Percentiles rank a stretch among this genome's conserved stretches.
Evolutionary conservation across 352 stramenopile species (phyloP).

Genomic region (Pythium aristosporum): DNA sequence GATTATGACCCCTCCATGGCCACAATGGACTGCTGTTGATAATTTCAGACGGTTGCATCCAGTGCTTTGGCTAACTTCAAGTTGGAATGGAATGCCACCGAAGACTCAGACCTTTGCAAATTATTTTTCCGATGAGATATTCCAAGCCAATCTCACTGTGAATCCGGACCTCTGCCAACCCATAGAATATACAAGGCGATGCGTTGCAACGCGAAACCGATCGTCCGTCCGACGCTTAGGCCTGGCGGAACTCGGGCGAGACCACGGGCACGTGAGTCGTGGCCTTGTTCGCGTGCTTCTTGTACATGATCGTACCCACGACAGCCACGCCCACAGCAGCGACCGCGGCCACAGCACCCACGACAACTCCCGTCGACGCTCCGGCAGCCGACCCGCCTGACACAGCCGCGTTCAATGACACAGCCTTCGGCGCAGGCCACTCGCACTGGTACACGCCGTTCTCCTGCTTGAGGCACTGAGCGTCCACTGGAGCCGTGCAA

Average conservation of each 20-base stretch:
- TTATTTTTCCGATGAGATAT: too few species aligned
- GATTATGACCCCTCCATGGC: too few species aligned
- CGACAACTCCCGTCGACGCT: constrained; percentile 1
- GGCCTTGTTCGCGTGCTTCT: constrained; percentile 2
- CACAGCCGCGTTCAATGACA: background rate
- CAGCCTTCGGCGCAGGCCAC: background rate
- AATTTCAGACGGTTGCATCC: too few species aligned
- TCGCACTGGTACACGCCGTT: constrained; percentile 12
- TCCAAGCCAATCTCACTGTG: too few species aligned
- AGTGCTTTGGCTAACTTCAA: too few species aligned
- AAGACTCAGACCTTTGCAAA: too few species aligned
- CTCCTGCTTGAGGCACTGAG: background rate
- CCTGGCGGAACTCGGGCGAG: constrained; percentile 8
- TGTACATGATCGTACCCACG: constrained; percentile 15
- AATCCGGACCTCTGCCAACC: too few species aligned
- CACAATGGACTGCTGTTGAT: too few species aligned
- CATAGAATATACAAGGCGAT: background rate
- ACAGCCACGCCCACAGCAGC: constrained; percentile 6
- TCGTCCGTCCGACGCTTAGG: background rate
- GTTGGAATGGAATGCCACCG: too few species aligned
- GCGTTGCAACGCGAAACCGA: background rate
- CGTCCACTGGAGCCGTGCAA: background rate
- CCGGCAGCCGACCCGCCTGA: background rate
- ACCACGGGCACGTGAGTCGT: background rate
- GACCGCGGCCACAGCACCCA: constrained; percentile 7